Base-by-base conservation (phyloP, 768 basidiomycete species). In the Leucosporidium yakuticum region DNA sequence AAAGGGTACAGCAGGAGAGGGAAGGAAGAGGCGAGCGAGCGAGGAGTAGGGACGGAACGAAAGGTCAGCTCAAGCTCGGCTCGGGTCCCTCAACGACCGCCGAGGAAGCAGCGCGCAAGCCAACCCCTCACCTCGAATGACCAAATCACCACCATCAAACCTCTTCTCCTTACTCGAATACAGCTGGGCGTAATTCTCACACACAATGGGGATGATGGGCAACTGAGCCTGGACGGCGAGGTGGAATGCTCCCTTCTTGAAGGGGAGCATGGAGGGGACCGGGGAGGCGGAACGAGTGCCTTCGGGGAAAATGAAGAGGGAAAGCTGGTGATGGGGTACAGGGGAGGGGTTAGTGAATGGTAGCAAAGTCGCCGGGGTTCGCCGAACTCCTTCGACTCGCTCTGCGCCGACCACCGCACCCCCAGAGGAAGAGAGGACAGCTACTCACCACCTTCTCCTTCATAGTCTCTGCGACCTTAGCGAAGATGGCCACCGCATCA, bases 211-310 rank as follows among this genome's bases (percentile, higher is more conserved):
- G 36, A 90, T 84, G 75, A 99, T 87, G 9, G 96, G 95, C 56
- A 98, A 84, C 36, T 72, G 88, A 86, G 91, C 87, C 79, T 93
- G 87, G 31, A 98, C 83, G 34, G 96, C 96, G 60, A 97, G 84
- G 77, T 98, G 93, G 83, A 98, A 98, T 4, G 92, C 94, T 50
- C 96, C 96, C 79, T 97, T 99, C 83, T 99, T 99, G 82, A 99
- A 87, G 4, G 91, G 88, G 8, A 89, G 82, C 77, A 99, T 80
- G 39, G 84, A 83, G 12, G 88, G 84, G 39, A 82, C 79, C 69
- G 86, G 81, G 27, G 83, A 83, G 65, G 84, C 84, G 54, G 90
- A 86, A 47, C 95, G 86, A 17, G 96, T 99, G 36, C 96, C 96
- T 80, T 98, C 96, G 1, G 95, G 91, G 80, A 91, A 98, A 79